phyloP scores from a whole-genome alignment of 2,329 filamentous ascomycete species.

The Erysiphe neolycopersici region DNA sequence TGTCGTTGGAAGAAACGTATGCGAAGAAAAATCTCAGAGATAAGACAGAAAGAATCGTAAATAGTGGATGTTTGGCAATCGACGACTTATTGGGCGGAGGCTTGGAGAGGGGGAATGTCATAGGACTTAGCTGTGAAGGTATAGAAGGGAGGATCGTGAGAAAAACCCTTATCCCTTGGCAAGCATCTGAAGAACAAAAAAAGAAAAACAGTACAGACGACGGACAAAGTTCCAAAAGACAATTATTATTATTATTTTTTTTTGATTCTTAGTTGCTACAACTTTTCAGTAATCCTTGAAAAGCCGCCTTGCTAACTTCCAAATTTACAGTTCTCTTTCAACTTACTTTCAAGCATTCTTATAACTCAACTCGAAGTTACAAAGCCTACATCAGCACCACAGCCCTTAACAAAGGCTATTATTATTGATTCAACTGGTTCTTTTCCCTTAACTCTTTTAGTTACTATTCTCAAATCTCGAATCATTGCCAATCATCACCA shows the following conservation, averaged over 20 bases:
- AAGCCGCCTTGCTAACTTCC: not conserved
- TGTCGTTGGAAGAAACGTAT: no score
- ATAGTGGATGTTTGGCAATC: conserved; percentile 7
- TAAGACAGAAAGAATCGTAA: conserved; percentile 1
- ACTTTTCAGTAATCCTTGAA: not conserved
- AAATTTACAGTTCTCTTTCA: conserved; percentile 8
- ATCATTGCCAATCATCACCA: conserved; percentile 1
- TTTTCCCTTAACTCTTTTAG: conserved; percentile 9
- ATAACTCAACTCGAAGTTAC: conserved; percentile 1
- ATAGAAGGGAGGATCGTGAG: conserved; percentile 10
- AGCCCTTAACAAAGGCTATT: conserved; percentile 4
- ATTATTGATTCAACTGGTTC: conserved; percentile 12
- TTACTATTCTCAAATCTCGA: conserved; percentile 7
- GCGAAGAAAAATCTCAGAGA: no score
- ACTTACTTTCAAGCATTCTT: conserved; percentile 8
- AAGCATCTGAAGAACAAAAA: not conserved
- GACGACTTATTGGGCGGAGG: conserved; percentile 9
- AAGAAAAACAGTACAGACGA: no score
- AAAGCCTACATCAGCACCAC: not conserved
- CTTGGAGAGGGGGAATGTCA: conserved; percentile 5
- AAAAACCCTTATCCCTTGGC: conserved; percentile 1
- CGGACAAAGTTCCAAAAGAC: no score
- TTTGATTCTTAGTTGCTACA: no score
- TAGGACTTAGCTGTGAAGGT: conserved; percentile 11
- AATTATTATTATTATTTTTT: no score